These are phyloP conservation scores for Neurospora sp. DNA, from an alignment of 495 filamentous ascomycete genomes.

Conservation along the genomic window DNA sequence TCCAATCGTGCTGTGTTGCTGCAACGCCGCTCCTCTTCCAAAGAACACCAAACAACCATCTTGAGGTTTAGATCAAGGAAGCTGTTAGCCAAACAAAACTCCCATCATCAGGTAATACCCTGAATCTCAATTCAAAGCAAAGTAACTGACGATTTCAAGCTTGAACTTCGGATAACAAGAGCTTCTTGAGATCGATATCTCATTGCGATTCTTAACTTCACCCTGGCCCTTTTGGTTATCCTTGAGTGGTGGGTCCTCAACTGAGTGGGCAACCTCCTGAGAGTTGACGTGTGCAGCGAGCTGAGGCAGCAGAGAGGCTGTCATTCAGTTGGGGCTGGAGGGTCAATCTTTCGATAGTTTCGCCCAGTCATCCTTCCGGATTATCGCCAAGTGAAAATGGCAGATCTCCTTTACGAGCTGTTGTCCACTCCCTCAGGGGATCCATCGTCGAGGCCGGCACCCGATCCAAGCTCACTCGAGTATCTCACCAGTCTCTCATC, in stretches of 20 bases:
- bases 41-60: not conserved
- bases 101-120: not conserved
- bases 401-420: slow-evolving; percentile 25
- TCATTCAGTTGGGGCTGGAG: not conserved
- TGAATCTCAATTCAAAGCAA: not conserved
- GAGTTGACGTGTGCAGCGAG: not conserved
- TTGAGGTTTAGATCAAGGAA: not conserved
- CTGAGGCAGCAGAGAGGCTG: not conserved
- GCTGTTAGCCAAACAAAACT: not conserved
- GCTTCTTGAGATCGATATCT: not conserved
- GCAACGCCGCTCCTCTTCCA: not conserved
- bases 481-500: slow-evolving; percentile 78
- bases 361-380: not conserved
- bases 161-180: not conserved
- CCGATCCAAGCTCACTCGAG: slow-evolving; percentile 64
- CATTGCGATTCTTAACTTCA: not conserved
- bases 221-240: not conserved
- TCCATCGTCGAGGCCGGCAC: slow-evolving; percentile 3
- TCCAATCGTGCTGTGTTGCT: not conserved
- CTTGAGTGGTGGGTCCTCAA: not conserved
- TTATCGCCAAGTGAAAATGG: slow-evolving; percentile 14
- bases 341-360: not conserved
- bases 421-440: slow-evolving; percentile 10
- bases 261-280: not conserved
- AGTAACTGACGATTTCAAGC: not conserved